Evolutionary conservation across 306 rosid species (phyloP).

Genomic region (Styphnolobium japonicum): DNA sequence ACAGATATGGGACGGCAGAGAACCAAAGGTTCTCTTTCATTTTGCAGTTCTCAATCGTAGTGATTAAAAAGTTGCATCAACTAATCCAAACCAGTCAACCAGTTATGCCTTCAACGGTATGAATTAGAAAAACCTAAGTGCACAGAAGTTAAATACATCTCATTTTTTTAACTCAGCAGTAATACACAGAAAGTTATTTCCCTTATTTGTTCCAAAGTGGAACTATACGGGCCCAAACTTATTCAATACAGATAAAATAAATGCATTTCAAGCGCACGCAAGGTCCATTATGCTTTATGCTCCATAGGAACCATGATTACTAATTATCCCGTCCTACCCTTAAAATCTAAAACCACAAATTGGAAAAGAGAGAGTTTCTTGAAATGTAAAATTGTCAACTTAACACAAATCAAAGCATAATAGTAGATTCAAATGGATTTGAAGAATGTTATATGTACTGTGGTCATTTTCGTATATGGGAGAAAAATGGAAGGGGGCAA

Average conservation of each 20-base stretch:
- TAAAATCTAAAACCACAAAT: slow-evolving; percentile 6
- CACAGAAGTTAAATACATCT: not conserved
- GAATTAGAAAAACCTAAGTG: not conserved
- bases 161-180: not conserved
- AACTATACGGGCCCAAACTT: not conserved
- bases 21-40: not conserved
- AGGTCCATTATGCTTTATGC: not conserved
- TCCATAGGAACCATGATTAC: not conserved
- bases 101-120: not conserved
- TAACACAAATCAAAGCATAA: not conserved
- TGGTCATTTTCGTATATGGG: not conserved
- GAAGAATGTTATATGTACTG: not conserved
- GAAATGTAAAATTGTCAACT: not conserved
- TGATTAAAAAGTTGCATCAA: not conserved
- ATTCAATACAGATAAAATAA: not conserved
- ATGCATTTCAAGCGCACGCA: not conserved
- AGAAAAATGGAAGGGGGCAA: not conserved
- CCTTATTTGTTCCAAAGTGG: not conserved
- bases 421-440: not conserved
- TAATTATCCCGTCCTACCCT: not conserved
- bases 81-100: slow-evolving; percentile 3
- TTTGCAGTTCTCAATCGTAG: not conserved
- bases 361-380: not conserved
- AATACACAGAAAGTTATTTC: not conserved
- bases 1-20: not conserved